A percentile compares a stretch with the other conserved stretches of the same genome.
Conservation (phyloP, 2,329 filamentous ascomycete species). For the Alternaria incomplexa region DNA sequence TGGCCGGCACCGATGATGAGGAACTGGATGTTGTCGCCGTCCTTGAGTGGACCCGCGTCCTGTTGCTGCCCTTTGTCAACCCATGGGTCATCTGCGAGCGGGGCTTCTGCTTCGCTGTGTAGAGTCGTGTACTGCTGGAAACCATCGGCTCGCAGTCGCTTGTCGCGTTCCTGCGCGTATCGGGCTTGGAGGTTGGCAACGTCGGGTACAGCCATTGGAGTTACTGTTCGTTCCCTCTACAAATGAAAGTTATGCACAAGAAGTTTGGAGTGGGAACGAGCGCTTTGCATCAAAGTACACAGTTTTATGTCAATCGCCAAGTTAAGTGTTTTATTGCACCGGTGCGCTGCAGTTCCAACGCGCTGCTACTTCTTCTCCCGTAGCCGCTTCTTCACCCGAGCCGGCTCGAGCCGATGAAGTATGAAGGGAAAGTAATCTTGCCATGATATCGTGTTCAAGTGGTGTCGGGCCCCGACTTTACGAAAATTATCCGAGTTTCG, state of each 20-base stretch:
- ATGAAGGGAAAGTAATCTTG: not conserved
- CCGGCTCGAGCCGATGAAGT: not conserved
- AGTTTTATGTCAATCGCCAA: not conserved
- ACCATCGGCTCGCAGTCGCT: constrained; percentile 1
- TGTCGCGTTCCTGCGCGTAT: constrained; percentile 4
- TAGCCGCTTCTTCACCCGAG: not conserved
- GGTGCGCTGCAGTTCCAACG: not conserved
- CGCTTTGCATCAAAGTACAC: not conserved
- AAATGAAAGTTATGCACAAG: not conserved
- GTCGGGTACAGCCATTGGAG: not conserved
- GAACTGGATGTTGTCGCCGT: constrained; percentile 5
- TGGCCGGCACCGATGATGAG: constrained; percentile 7
- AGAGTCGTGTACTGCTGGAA: constrained; percentile 5
- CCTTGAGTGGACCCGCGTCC: constrained; percentile 1
- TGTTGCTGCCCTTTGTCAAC: not conserved
- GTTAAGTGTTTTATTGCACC: not conserved
- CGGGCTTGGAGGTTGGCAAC: not conserved
- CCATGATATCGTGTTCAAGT: not conserved
- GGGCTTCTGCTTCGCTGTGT: not conserved
- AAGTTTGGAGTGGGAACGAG: not conserved
- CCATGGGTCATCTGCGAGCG: constrained; percentile 2
- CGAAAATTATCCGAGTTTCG: constrained; percentile 2
- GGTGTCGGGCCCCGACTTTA: constrained; percentile 1
- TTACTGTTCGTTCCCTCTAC: not conserved
- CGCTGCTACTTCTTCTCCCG: not conserved